phyloP scores from a whole-genome alignment of 2,329 filamentous ascomycete genomes.

The Microsporum canis region DNA sequence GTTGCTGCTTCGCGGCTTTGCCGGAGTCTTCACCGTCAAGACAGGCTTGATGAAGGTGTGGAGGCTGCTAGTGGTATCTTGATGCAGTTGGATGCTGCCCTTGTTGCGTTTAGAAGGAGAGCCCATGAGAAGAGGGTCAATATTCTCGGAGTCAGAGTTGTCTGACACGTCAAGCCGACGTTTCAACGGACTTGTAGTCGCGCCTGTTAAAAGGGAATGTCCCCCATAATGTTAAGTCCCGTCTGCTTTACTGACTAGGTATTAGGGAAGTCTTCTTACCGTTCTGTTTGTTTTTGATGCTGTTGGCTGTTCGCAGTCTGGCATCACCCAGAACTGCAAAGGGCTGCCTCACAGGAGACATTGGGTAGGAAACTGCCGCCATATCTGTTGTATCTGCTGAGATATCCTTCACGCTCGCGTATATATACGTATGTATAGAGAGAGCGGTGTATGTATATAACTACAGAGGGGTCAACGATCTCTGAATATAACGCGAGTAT shows the following conservation, averaged over 20 bases:
- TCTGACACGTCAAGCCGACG: slow-evolving; percentile 35
- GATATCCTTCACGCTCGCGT: neutral
- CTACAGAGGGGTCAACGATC: too few species aligned
- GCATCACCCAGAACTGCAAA: slow-evolving; percentile 23
- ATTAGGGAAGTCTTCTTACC: slow-evolving; percentile 7
- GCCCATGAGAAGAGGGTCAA: slow-evolving; percentile 43
- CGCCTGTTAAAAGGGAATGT: neutral
- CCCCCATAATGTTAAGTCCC: neutral
- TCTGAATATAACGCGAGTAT: too few species aligned
- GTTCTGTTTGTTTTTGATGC: slow-evolving; percentile 33
- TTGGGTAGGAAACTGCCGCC: slow-evolving; percentile 19
- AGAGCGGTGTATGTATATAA: neutral
- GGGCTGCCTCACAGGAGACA: slow-evolving; percentile 22
- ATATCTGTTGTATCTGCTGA: slow-evolving; percentile 12
- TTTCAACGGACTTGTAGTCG: slow-evolving; percentile 34
- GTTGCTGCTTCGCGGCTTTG: neutral
- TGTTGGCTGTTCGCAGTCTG: slow-evolving; percentile 23
- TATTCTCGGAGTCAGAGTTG: slow-evolving; percentile 47
- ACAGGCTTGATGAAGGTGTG: slow-evolving; percentile 11
- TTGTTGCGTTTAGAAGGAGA: slow-evolving; percentile 40
- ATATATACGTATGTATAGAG: neutral
- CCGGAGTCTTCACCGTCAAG: neutral
- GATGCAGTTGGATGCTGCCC: slow-evolving; percentile 4
- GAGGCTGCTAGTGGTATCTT: neutral
- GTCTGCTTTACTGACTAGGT: neutral